phyloP scores from a whole-genome alignment of 2,329 filamentous ascomycete species.

The Talaromyces amestolkiae region DNA sequence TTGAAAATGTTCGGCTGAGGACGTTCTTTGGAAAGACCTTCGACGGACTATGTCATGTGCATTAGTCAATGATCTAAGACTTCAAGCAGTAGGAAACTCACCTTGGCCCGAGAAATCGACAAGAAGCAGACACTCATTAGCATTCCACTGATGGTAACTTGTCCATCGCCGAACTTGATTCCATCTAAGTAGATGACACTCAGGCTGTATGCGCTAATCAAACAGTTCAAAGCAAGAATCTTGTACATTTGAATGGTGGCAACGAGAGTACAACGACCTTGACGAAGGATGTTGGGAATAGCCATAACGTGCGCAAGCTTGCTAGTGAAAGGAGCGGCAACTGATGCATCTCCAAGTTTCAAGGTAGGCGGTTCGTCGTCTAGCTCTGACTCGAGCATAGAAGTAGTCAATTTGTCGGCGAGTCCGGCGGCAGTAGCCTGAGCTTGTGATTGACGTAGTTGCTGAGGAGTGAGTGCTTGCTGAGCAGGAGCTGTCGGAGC shows the following conservation, averaged over 20 bases:
- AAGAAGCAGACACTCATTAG: slow-evolving; percentile 99
- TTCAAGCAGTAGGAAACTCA: slow-evolving; percentile 34
- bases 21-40: slow-evolving; percentile 91
- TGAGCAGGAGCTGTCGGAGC: slow-evolving; percentile 61
- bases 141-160: slow-evolving; percentile 98
- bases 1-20: slow-evolving; percentile 99
- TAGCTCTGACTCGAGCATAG: slow-evolving; percentile 86
- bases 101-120: slow-evolving; percentile 93
- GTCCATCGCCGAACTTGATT: slow-evolving; percentile 98
- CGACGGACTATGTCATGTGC: slow-evolving; percentile 64
- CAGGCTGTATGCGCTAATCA: slow-evolving; percentile 96
- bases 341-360: slow-evolving; percentile 95
- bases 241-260: slow-evolving; percentile 99
- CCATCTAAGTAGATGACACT: slow-evolving; percentile 95
- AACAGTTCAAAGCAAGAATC: slow-evolving; percentile 93
- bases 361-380: slow-evolving; percentile 92
- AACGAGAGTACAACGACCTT: slow-evolving; percentile 94
- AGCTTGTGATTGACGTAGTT: slow-evolving; percentile 56
- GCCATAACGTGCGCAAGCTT: slow-evolving; percentile 96
- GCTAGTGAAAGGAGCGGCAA: slow-evolving; percentile 94
- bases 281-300: slow-evolving; percentile 96
- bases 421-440: slow-evolving; percentile 71
- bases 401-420: slow-evolving; percentile 79
- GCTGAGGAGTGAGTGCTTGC: slow-evolving; percentile 52
- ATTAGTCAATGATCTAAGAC: slow-evolving; percentile 18